phyloP scores from a whole-genome alignment of 495 filamentous ascomycete genomes.

The Opeltia flavorubescens region DNA sequence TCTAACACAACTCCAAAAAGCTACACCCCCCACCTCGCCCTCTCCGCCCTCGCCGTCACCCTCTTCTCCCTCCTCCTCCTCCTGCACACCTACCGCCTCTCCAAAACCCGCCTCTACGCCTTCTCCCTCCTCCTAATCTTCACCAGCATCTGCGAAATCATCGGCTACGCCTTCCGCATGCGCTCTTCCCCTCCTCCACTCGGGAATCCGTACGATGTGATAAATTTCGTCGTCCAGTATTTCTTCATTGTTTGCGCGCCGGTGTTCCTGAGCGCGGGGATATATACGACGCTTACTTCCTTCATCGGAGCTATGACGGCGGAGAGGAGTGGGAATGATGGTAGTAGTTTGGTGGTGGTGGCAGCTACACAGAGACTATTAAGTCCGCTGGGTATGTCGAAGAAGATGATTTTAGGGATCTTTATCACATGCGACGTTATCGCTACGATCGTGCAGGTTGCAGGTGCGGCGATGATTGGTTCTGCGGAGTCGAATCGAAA shows the following conservation, averaged over 20 bases:
- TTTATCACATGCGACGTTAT: slow-evolving; percentile 36
- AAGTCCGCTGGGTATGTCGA: slow-evolving; percentile 11
- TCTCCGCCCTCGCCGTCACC: not conserved
- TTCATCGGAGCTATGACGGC: slow-evolving; percentile 9
- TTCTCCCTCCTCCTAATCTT: slow-evolving; percentile 25
- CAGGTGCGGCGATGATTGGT: slow-evolving; percentile 34
- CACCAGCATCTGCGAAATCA: slow-evolving; percentile 21
- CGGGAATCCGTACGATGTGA: slow-evolving; percentile 1
- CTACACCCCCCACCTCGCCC: slow-evolving; percentile 2
- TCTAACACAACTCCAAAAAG: not conserved
- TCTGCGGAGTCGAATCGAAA: slow-evolving; percentile 24
- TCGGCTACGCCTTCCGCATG: slow-evolving; percentile 17
- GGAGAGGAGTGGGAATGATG: slow-evolving; percentile 17
- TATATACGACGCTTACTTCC: slow-evolving; percentile 20
- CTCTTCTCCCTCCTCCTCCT: slow-evolving; percentile 1
- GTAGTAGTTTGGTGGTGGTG: too few species aligned
- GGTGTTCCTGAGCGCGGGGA: slow-evolving; percentile 20
- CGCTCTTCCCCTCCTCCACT: slow-evolving; percentile 2
- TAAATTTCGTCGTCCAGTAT: slow-evolving; percentile 8
- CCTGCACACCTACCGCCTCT: slow-evolving; percentile 1
- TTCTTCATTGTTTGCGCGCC: slow-evolving; percentile 16
- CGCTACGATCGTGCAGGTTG: slow-evolving; percentile 34
- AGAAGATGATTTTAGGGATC: slow-evolving; percentile 28
- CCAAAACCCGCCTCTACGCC: slow-evolving; percentile 3
- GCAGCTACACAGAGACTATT: slow-evolving; percentile 5